These are phyloP conservation scores for Dryadomyces sulphureus DNA, from an alignment of 2,329 filamentous ascomycete species.

Conservation along the genomic window DNA sequence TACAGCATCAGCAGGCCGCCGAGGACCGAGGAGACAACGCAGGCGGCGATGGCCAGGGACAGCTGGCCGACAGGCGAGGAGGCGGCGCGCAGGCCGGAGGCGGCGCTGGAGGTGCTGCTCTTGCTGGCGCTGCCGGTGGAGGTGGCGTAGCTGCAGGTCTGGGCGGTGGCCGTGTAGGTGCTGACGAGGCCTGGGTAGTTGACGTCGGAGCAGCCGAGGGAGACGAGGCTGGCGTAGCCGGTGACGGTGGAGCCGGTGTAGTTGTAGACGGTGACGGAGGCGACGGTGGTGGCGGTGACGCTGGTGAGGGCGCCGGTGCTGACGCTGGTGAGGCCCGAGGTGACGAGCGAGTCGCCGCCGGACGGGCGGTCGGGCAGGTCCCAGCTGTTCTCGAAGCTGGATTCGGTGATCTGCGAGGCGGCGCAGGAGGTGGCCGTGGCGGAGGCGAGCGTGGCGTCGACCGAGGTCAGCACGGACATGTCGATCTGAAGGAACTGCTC, in stretches of 20 bases:
- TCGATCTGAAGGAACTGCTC: slow-evolving; percentile 1
- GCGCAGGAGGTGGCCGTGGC: not conserved
- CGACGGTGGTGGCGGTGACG: slow-evolving; percentile 4
- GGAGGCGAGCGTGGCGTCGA: not conserved
- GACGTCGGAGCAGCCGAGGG: slow-evolving; percentile 5
- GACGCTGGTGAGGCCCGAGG: slow-evolving; percentile 1
- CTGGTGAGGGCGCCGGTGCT: slow-evolving; percentile 2
- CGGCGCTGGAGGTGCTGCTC: not conserved
- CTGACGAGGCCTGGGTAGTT: slow-evolving; percentile 3
- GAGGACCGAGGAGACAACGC: not conserved
- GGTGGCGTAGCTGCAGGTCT: slow-evolving; percentile 3
- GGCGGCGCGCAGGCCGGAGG: not conserved
- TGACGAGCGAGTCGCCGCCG: slow-evolving; percentile 1
- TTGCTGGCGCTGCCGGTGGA: not conserved
- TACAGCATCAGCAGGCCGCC: not conserved
- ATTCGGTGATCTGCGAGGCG: not conserved
- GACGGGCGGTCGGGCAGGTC: slow-evolving; percentile 2
- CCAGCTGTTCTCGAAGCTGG: not conserved
- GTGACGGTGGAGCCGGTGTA: slow-evolving; percentile 3
- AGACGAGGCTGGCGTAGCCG: slow-evolving; percentile 2
- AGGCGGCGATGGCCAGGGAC: not conserved
- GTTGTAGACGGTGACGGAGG: slow-evolving; percentile 4
- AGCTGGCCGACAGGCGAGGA: not conserved
- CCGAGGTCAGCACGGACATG: not conserved
- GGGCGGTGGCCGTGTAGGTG: slow-evolving; percentile 2